Conservation (phyloP, 2,329 filamentous ascomycete species). For the Falciphora oryzae region DNA sequence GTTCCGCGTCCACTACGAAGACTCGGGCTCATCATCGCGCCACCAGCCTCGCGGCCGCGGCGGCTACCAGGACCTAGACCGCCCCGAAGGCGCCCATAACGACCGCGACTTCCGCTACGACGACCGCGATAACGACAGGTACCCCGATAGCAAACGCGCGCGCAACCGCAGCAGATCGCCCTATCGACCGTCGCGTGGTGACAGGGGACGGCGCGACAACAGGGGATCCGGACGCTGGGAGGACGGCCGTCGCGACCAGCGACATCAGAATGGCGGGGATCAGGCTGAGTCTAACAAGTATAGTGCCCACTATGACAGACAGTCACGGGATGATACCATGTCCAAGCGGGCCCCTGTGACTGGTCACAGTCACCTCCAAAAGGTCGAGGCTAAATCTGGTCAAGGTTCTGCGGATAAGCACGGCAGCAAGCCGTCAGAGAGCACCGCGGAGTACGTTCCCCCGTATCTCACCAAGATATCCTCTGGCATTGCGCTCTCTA, state of each 20-base stretch:
- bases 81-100: constrained; percentile 23
- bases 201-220: constrained; percentile 26
- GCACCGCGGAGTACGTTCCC: constrained; percentile 1
- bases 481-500: not conserved
- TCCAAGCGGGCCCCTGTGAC: constrained; percentile 56
- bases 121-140: constrained; percentile 32
- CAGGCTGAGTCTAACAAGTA: constrained; percentile 32
- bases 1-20: constrained; percentile 59
- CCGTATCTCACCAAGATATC: not conserved
- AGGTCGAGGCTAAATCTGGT: constrained; percentile 62
- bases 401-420: constrained; percentile 51
- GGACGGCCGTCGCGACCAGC: constrained; percentile 23
- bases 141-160: constrained; percentile 23
- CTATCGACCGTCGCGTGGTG: constrained; percentile 33
- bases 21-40: constrained; percentile 28
- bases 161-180: constrained; percentile 50
- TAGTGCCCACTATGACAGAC: constrained; percentile 41
- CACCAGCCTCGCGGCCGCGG: constrained; percentile 40
- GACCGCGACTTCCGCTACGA: constrained; percentile 36
- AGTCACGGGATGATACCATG: constrained; percentile 51
- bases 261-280: constrained; percentile 22
- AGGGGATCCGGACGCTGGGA: constrained; percentile 22
- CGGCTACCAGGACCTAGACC: constrained; percentile 55
- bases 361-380: constrained; percentile 52
- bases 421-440: constrained; percentile 19